Evolutionary conservation across 2,329 filamentous ascomycete genomes (phyloP).

Genomic region (Diaporthe longicolla): DNA sequence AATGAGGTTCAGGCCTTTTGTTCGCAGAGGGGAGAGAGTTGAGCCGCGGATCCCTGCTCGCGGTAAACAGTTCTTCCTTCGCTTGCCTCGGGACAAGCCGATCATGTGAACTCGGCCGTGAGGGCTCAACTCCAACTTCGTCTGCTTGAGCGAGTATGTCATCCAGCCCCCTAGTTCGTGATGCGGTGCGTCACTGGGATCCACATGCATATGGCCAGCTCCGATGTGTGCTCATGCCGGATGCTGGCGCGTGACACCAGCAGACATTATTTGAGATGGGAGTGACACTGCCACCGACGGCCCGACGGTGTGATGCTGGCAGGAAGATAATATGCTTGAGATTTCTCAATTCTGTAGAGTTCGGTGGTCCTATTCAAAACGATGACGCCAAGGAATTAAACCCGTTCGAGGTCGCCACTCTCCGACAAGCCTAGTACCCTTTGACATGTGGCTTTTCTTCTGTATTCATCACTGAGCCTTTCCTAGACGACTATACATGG

Average conservation of each 20-base stretch:
- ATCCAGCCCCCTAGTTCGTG: too few species aligned
- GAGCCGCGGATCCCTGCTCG: background rate
- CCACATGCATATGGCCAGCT: background rate
- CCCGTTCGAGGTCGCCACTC: background rate
- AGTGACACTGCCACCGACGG: background rate
- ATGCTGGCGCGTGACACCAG: too few species aligned
- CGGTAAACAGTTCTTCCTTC: background rate
- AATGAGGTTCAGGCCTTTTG: background rate
- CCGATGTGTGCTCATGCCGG: background rate
- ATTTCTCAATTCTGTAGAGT: background rate
- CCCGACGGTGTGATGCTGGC: too few species aligned
- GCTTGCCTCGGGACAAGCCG: conserved; percentile 2
- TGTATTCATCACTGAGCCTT: background rate
- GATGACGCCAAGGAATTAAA: background rate
- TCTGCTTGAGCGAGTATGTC: background rate
- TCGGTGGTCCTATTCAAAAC: background rate
- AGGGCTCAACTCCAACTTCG: too few species aligned
- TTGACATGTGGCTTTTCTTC: background rate
- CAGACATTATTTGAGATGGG: background rate
- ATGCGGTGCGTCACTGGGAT: too few species aligned
- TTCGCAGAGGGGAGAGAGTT: background rate
- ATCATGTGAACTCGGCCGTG: background rate
- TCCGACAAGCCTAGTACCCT: background rate
- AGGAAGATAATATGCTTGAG: background rate
- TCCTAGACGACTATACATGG: too few species aligned